Base-by-base conservation (phyloP, 306 rosid species). In the Geum urbanum region DNA sequence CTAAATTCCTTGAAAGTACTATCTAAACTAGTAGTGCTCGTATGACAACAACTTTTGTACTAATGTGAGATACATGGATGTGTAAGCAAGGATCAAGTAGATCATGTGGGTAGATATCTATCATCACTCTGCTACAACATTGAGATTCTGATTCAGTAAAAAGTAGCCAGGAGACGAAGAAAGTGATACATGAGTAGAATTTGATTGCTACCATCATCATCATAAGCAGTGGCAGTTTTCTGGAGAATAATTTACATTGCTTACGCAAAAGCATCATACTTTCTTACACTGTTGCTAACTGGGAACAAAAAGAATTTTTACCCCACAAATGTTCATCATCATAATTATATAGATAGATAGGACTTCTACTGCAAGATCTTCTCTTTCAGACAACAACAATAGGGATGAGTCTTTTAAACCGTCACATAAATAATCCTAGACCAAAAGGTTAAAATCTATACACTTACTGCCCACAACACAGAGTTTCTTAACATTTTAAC, bases 401-500 rank as follows among this genome's bases (percentile, higher is more conserved):
- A 70, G 32, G 43, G 55, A 20, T n/a, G 64, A 69, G n/a, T 69
- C 73, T 19, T 19, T 15, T 58, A 58, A 52, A 45, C 71, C 71
- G 10, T 27, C 73, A 69, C 51, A 43, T 56, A 43, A 60, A 48
- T 8, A 60, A 72, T 76, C 72, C 66, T 40, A 35, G 73, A 32
- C 16, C 8, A 5, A 15, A 6, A 46, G 5, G 35, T 55, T 67
- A 65, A 51, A 71, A 39, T 72, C 80, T 82, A 45, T 80, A 82
- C 89, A 85, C 50, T 73, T 74, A 43, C 70, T 52, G 44, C n/a
- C 39, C 51, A 52, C 63, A 51, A 54, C 62, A 27, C 45, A 37
- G 53, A 60, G 35, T 58, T 7, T 5, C 37, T 58, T 12, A 56
- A 56, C 40, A 11, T 56, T 51, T 24, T 24, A n/a, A 46, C 46